Base-by-base conservation (phyloP, 2,329 filamentous ascomycete genomes). In the Acrodontium crateriforme region DNA sequence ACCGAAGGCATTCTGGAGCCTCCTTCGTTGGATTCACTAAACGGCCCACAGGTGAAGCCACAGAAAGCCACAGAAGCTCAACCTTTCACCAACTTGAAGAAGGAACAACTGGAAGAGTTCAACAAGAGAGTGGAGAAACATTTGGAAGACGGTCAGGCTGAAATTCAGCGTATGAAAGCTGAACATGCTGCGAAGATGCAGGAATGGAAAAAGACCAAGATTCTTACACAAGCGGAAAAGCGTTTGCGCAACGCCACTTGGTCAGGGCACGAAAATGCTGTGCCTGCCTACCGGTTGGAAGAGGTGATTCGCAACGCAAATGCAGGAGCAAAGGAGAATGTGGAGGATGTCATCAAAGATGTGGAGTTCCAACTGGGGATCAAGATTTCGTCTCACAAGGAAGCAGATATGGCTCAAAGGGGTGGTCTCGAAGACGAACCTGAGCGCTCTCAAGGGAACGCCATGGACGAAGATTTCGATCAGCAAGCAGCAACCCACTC, bases 1-100 rank as follows among this genome's bases (percentile, higher is more conserved):
- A 95, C 89, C 0, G 75, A 81, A 18, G 84, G 81, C 4, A 81
- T 94, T 31, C 83, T 94, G 31, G 74, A 89, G 32, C 62, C 69
- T 3, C 67, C 68, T 4, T 44, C 52, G 13, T 25, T 40, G 15
- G 39, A 41, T 20, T 29, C 43, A 25, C 30, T 27, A 20, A 37
- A 43, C 4, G 12, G 16, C 13, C 25, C 25, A 9, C 20, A 28
- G 12, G 13, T 14, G 16, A 18, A 23, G 6, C 22, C 24, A 11
- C 20, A 32, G 0, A 69, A 74, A 27, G 66, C 36, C 1, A 42
- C 42, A 22, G 47, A 49, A 19, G 35, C 46, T 6, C 36, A 43
- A 25, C 39, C 74, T 37, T 69, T 74, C 23, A 71, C 78, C 31
- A 74, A 70, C 34, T 59, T 94, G 28, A 78, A 83, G 34, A 59